Base-by-base conservation (phyloP, 192 early-diverging fungal genomes). In the Coemansia reversa region DNA sequence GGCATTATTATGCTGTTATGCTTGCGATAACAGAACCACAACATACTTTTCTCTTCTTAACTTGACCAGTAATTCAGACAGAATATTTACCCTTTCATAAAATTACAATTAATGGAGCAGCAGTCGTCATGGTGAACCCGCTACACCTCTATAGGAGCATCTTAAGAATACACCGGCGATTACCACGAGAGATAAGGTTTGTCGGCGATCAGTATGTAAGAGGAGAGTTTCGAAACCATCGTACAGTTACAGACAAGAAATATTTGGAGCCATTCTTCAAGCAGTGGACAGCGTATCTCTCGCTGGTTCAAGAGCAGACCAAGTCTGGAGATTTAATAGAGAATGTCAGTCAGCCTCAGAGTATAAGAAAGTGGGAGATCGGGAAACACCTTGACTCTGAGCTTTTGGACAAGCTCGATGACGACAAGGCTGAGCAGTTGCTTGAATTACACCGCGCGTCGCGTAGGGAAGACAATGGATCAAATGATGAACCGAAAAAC, bases 191-290 rank as follows among this genome's bases (percentile, higher is more conserved):
- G 50, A 73, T 82, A 52, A 66, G 79, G 56, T 82, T 76, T 68
- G 67, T 82, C n/a, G 79, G 79, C 19, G 79, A 82, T 65, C 74
- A 82, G 58, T 82, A 82, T 51, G 79, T 82, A 29, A 65, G 70
- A 11, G 62, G 70, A 14, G 79, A 82, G 64, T 82, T 82, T 48
- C 60, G 75, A 35, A 82, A 65, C 60, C 79, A 82, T 55, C 58
- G 60, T 20, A 53, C 60, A 11, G 71, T 82, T 14, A 77, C 64
- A 4, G 79, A 82, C 16, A 61, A 60, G 48, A 67, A 62, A 55
- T 74, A 58, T 39, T 54, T 82, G 24, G 70, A 67, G 7, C 79
- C 63, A 20, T 82, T 82, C 33, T 82, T 77, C 33, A 39, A 55
- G 4, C 79, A 82, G 51, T 82, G 79, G 79, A 55, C 70, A 7